Evolutionary conservation across 2,329 filamentous ascomycete species (phyloP).

Genomic region (Scytalidium lignicola): DNA sequence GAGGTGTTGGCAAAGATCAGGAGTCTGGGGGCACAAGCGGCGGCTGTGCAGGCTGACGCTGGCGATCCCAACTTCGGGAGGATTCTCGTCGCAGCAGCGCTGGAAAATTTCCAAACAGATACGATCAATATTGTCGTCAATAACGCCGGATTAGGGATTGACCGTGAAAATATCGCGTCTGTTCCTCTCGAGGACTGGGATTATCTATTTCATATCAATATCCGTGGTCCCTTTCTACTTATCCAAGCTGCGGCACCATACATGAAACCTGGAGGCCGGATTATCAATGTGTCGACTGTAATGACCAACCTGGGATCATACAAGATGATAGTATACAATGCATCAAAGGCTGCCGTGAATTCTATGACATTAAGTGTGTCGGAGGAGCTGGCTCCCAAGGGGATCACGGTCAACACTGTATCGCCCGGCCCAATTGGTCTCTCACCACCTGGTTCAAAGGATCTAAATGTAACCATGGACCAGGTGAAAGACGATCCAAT

Average conservation of each 20-base stretch:
- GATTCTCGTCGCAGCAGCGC: conserved; percentile 1
- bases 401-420: conserved; percentile 14
- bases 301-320: conserved; percentile 5
- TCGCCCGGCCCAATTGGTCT: conserved; percentile 11
- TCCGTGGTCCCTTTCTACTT: conserved; percentile 30
- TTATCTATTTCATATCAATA: conserved; percentile 70
- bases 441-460: background rate
- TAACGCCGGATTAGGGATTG: conserved; percentile 1
- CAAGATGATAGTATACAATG: conserved; percentile 9
- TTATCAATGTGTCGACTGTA: conserved; percentile 13
- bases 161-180: background rate
- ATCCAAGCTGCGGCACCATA: conserved; percentile 13
- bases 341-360: conserved; percentile 13
- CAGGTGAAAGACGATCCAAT: conserved; percentile 1
- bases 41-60: conserved; percentile 1
- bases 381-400: conserved; percentile 12
- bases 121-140: conserved; percentile 3
- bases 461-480: background rate
- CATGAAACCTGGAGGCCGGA: conserved; percentile 5
- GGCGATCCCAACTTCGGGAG: conserved; percentile 1
- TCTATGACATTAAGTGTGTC: conserved; percentile 14
- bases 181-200: conserved; percentile 52
- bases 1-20: conserved; percentile 1
- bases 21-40: conserved; percentile 1
- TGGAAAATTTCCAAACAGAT: conserved; percentile 1